Conservation (phyloP, 805 yeast genomes). For the Maudiozyma bulderi region DNA sequence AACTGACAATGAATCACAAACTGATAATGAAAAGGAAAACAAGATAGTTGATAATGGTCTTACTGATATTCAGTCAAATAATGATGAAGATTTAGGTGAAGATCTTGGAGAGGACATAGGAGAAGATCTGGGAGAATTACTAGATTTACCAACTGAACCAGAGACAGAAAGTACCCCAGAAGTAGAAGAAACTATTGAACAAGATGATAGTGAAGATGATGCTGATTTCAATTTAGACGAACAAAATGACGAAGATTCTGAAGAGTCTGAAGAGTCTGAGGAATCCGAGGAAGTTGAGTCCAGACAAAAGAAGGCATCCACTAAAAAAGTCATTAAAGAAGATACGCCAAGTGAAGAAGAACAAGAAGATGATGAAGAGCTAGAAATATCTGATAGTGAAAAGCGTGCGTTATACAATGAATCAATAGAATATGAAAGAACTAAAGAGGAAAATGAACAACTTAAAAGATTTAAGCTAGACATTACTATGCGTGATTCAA, state of each 20-base stretch:
- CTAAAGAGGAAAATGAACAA: conserved; percentile 3
- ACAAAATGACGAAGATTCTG: conserved; percentile 10
- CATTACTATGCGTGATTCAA: background rate
- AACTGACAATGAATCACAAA: background rate
- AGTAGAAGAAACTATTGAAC: background rate
- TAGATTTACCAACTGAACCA: background rate
- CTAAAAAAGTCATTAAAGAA: too few species aligned
- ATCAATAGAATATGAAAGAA: conserved; percentile 14
- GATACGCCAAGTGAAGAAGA: background rate
- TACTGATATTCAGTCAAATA: background rate
- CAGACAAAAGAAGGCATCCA: too few species aligned
- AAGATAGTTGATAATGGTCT: background rate
- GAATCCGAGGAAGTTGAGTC: conserved; percentile 5
- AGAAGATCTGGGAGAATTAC: conserved; percentile 2
- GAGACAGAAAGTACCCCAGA: background rate
- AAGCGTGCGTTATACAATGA: conserved; percentile 17
- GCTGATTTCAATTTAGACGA: background rate
- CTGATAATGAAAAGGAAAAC: background rate
- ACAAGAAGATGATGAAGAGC: conserved; percentile 23
- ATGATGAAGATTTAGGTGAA: conserved; percentile 1
- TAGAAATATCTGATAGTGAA: conserved; percentile 29
- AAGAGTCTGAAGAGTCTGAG: conserved; percentile 11
- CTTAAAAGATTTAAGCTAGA: background rate
- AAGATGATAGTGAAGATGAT: background rate
- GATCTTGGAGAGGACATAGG: conserved; percentile 3